A percentile compares a stretch with the other conserved stretches of the same genome.
These are phyloP conservation scores for Leishmania aethiopica DNA, from an alignment of 208 protist species.

Conservation along the genomic window DNA sequence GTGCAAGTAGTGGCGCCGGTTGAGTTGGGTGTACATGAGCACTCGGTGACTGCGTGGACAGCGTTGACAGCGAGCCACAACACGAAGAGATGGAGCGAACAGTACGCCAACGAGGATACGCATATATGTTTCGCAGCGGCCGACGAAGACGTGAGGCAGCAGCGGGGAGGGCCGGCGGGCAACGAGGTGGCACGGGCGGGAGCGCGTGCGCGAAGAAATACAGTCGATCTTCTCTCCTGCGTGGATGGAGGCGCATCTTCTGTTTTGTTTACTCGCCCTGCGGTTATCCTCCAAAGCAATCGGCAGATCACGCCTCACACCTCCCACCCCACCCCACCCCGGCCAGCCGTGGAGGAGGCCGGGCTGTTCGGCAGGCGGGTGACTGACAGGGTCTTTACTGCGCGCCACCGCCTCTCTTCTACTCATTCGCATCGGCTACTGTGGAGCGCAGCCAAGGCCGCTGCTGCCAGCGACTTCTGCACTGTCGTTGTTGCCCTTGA, in stretches of 20 bases:
- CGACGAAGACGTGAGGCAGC: neutral
- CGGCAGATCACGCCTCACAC: neutral
- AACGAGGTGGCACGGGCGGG: neutral
- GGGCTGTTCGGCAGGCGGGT: neutral
- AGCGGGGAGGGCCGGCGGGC: neutral
- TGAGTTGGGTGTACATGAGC: neutral
- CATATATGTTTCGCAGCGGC: neutral
- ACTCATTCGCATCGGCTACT: conserved; percentile 3
- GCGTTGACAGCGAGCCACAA: neutral
- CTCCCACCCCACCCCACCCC: neutral
- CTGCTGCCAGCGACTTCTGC: conserved; percentile 16
- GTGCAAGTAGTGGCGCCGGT: neutral
- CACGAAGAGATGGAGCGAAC: neutral
- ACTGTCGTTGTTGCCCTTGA: conserved; percentile 16
- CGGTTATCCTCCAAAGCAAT: neutral
- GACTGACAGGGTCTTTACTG: neutral
- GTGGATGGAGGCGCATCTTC: neutral
- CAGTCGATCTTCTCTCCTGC: neutral
- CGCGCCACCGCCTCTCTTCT: no score
- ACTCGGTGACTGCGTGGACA: neutral
- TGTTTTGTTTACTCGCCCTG: neutral
- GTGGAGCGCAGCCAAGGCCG: conserved; percentile 9
- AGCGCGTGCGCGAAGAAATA: neutral
- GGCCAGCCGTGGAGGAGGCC: neutral
- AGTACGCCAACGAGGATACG: neutral